Evolutionary conservation across 1,284 basidiomycete genomes (phyloP), one percentile per base, ranked within the genome.

Genomic region (Ceratobasidium sp.): DNA sequence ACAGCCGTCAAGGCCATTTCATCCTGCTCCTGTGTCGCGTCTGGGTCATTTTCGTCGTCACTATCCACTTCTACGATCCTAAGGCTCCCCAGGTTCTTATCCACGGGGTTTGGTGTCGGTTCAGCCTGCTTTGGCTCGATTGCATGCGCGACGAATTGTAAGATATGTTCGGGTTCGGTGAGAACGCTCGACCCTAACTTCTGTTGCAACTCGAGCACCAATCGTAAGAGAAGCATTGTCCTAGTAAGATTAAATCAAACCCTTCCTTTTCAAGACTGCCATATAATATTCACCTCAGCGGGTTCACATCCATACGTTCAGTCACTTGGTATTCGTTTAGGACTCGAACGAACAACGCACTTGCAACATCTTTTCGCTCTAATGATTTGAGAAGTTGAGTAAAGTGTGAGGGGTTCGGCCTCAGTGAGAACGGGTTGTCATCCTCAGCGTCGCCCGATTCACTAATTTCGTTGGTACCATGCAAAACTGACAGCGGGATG

Each of bases 81-180:
- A 37, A 85, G n/a, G 19, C 48, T 29, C 22, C 34, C 2, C 68
- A 69, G 0, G 71, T 59, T 14, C 73, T 54, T 37, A 77, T 76
- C n/a, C 75, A 74, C 58, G 63, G 78, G 22, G 78, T 39, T 14
- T 75, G 77, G 0, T 62, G 63, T 1, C 76, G 69, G 46, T 41
- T 73, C 53, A 68, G 49, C 1, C 59, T 49, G 41, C 61, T 41
- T 43, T 9, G 74, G 63, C 7, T 79, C 83, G 5, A 92, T 80
- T 0, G 91, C 90, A 75, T 93, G 89, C 75, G 91, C 91, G 48
- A 97, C 86, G 79, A 96, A 97, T 0, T 86, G 84, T 14, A 96
- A 81, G 9, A 95, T 86, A 75, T 95, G 89, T 14, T 87, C 86
- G 0, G 92, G 89, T 66, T 90, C 88, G 65, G 85, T 87, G 59